Evolutionary conservation across 176 grass and related monocot species (phyloP).

Genomic region (Poa annua): DNA sequence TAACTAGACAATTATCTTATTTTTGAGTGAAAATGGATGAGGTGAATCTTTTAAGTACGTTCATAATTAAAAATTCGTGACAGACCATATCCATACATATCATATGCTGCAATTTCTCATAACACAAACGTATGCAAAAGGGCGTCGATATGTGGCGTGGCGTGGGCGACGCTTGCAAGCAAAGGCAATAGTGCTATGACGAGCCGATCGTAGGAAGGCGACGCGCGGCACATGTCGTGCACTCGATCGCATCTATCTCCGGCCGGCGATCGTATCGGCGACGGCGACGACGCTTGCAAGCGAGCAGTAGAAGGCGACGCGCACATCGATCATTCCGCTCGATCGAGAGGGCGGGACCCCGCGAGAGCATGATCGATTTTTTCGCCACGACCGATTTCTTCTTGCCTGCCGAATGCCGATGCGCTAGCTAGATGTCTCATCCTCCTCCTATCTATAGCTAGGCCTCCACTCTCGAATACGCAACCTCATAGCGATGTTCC

Average conservation of each 20-base stretch:
- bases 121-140: no score
- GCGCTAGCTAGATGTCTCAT: not conserved
- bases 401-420: no score
- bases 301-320: constrained; percentile 5
- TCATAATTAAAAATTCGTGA: no score
- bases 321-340: not conserved
- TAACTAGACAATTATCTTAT: no score
- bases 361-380: not conserved
- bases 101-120: no score
- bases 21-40: no score
- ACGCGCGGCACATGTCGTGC: not conserved
- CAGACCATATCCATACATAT: no score
- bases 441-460: not conserved
- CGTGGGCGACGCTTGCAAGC: constrained; percentile 7
- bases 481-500: not conserved
- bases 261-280: not conserved
- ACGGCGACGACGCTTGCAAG: constrained; percentile 29
- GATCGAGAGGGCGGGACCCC: not conserved
- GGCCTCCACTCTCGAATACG: not conserved
- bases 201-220: not conserved
- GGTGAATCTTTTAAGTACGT: no score
- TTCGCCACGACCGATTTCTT: not conserved
- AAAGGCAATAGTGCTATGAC: not conserved
- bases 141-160: no score
- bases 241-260: not conserved